Percentiles rank a stretch among this genome's conserved stretches.
phyloP scores from a whole-genome alignment of 495 filamentous ascomycete species.

The Pseudevernia furfuracea region DNA sequence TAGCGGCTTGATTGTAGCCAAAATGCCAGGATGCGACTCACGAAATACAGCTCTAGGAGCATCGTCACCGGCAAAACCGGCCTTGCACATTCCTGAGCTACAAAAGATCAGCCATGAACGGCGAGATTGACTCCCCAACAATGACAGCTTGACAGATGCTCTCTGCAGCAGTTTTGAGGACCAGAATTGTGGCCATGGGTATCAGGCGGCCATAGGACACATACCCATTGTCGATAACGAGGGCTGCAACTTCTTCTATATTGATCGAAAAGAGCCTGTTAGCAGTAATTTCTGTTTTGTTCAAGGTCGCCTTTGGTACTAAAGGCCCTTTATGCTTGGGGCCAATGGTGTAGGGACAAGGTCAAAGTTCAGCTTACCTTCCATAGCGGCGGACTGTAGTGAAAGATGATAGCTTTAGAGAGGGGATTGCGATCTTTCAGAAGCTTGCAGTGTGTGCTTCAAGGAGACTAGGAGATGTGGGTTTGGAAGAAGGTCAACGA shows the following conservation, averaged over 20 bases:
- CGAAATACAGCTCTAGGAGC: slow-evolving; percentile 99
- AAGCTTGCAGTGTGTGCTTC: slow-evolving; percentile 7
- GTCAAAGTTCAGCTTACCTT: slow-evolving; percentile 54
- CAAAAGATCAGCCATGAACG: slow-evolving; percentile 37
- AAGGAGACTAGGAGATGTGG: slow-evolving; percentile 31
- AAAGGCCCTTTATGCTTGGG: not conserved
- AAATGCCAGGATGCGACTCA: slow-evolving; percentile 52
- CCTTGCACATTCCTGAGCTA: slow-evolving; percentile 99
- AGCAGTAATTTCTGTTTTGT: not conserved
- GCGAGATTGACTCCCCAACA: not conserved
- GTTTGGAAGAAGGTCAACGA: slow-evolving; percentile 37
- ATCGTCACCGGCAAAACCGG: slow-evolving; percentile 99
- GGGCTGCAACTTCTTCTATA: slow-evolving; percentile 98
- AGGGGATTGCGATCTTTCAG: slow-evolving; percentile 28
- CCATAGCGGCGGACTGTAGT: slow-evolving; percentile 51
- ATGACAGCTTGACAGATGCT: not conserved
- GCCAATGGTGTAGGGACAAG: slow-evolving; percentile 22
- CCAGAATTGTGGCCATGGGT: not conserved
- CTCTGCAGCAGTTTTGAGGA: not conserved
- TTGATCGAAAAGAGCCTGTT: slow-evolving; percentile 23
- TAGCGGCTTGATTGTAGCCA: not conserved
- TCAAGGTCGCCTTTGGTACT: not conserved
- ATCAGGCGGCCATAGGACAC: slow-evolving; percentile 32
- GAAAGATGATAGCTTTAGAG: slow-evolving; percentile 34
- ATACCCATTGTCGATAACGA: slow-evolving; percentile 99